Percentiles rank a stretch among this genome's conserved stretches.
These are phyloP conservation scores for Chaetomium olivaceum DNA, from an alignment of 2,329 filamentous ascomycete species.

Conservation along the genomic window DNA sequence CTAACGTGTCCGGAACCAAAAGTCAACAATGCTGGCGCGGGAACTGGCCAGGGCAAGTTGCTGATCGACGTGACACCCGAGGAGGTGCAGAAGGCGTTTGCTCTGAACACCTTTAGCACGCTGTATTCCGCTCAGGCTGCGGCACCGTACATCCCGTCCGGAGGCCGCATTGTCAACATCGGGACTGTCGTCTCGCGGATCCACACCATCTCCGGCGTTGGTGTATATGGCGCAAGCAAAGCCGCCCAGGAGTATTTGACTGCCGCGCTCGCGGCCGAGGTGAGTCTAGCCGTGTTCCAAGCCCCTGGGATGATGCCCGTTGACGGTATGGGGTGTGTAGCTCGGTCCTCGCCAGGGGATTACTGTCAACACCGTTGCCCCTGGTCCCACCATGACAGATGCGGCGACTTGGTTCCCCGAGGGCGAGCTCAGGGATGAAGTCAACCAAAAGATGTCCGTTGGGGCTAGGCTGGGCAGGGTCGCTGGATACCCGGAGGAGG, in stretches of 20 bases:
- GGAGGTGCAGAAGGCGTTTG: constrained; percentile 36
- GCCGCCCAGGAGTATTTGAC: constrained; percentile 42
- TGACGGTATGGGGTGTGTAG: neutral
- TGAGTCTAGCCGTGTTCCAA: neutral
- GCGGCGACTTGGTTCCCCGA: constrained; percentile 25
- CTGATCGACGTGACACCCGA: constrained; percentile 32
- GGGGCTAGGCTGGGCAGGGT: constrained; percentile 40
- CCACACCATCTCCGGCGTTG: constrained; percentile 17
- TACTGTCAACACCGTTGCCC: constrained; percentile 47
- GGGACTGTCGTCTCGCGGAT: constrained; percentile 34
- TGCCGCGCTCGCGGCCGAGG: constrained; percentile 38
- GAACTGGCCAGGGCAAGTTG: constrained; percentile 25
- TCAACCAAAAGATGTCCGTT: constrained; percentile 29
- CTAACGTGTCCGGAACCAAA: constrained; percentile 12
- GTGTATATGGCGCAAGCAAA: constrained; percentile 38
- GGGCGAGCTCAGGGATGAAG: constrained; percentile 21
- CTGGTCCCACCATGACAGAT: constrained; percentile 44
- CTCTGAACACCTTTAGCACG: constrained; percentile 40
- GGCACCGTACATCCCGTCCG: constrained; percentile 40
- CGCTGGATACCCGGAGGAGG: constrained; percentile 41
- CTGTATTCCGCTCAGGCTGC: constrained; percentile 41
- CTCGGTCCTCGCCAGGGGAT: constrained; percentile 43
- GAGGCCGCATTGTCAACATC: constrained; percentile 41
- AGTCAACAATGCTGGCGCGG: constrained; percentile 44
- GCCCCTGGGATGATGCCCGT: neutral